These are phyloP conservation scores for Suhomyces guaymorum DNA, from an alignment of 1,139 yeast species.

Conservation along the genomic window DNA sequence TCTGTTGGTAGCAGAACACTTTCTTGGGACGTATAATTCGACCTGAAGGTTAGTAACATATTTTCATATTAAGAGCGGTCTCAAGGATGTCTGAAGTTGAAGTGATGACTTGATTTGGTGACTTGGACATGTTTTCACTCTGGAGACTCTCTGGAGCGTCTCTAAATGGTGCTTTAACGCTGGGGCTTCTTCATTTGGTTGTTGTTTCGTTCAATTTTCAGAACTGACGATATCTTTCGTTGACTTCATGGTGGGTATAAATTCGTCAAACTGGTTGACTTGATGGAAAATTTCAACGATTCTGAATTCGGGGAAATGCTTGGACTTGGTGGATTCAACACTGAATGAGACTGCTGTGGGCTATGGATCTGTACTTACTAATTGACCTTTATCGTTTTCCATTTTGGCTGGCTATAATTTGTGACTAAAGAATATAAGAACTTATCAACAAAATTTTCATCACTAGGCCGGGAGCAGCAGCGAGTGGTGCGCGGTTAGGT, in stretches of 20 bases:
- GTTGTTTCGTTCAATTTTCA: too few species aligned
- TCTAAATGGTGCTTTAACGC: too few species aligned
- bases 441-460: constrained; percentile 14
- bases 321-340: neutral
- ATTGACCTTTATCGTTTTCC: constrained; percentile 99
- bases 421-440: constrained; percentile 12
- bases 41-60: constrained; percentile 57
- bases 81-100: too few species aligned
- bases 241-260: too few species aligned
- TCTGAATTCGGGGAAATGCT: too few species aligned
- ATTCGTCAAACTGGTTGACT: too few species aligned
- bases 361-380: constrained; percentile 62
- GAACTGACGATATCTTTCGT: too few species aligned
- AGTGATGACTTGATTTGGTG: too few species aligned
- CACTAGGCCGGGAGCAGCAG: constrained; percentile 3
- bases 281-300: too few species aligned
- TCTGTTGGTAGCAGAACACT: constrained; percentile 99
- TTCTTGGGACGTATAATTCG: constrained; percentile 99
- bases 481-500: constrained; percentile 11
- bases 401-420: constrained; percentile 54
- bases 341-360: neutral
- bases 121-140: too few species aligned
- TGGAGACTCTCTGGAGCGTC: too few species aligned
- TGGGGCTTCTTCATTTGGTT: too few species aligned
- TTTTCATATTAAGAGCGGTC: neutral